phyloP scores from a whole-genome alignment of 1,284 basidiomycete species.

The Volvariella volvacea region DNA sequence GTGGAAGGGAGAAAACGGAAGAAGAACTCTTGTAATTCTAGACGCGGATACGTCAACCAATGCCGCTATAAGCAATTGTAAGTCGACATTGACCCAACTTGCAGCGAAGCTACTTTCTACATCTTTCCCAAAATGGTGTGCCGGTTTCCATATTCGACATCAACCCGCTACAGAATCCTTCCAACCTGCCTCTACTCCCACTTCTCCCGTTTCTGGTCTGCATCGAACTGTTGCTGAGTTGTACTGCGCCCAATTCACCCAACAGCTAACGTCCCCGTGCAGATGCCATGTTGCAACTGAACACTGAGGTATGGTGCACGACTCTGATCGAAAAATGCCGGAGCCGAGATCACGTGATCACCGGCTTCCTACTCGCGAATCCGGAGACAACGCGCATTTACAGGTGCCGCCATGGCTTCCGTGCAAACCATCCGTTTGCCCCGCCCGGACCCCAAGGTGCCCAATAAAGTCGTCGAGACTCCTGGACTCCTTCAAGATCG shows the following conservation, averaged over 20 bases:
- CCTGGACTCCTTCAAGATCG: slow-evolving; percentile 72
- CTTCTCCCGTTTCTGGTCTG: not conserved
- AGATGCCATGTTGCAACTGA: too few species aligned
- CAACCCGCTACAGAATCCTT: not conserved
- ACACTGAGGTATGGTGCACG: too few species aligned
- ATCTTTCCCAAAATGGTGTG: not conserved
- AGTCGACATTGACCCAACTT: slow-evolving; percentile 30
- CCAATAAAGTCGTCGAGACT: slow-evolving; percentile 37
- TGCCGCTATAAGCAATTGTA: slow-evolving; percentile 9
- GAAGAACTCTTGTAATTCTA: not conserved
- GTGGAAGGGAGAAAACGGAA: slow-evolving; percentile 1
- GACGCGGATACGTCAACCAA: slow-evolving; percentile 18
- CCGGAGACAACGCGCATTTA: too few species aligned
- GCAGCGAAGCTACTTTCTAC: not conserved
- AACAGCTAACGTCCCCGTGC: too few species aligned
- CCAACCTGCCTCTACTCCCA: not conserved
- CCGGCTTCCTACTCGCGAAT: too few species aligned
- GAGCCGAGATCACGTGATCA: too few species aligned
- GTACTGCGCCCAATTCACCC: too few species aligned
- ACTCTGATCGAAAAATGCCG: too few species aligned
- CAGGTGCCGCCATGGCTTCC: too few species aligned
- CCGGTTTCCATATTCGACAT: not conserved
- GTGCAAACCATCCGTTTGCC: slow-evolving; percentile 53
- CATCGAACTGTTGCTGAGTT: not conserved
- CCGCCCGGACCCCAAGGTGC: slow-evolving; percentile 35